Evolutionary conservation across 2,329 filamentous ascomycete species (phyloP).

Genomic region (Monilinia aucupariae): DNA sequence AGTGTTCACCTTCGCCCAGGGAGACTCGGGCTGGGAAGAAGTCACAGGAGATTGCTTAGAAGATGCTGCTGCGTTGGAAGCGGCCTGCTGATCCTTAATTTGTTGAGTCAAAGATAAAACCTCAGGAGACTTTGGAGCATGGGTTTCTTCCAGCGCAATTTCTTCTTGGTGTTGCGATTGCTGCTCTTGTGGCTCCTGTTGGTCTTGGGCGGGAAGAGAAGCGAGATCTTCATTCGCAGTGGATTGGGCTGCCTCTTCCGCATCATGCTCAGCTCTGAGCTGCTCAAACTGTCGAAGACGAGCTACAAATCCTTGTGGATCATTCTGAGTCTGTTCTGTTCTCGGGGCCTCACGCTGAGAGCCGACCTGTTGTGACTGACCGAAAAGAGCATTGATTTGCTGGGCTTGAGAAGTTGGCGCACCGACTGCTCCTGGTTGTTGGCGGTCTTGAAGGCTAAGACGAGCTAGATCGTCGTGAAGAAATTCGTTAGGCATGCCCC

Average conservation of each 20-base stretch:
- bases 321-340: conserved; percentile 58
- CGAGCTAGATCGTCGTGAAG: conserved; percentile 71
- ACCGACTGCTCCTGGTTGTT: conserved; percentile 25
- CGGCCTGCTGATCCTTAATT: conserved; percentile 62
- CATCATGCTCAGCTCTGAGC: conserved; percentile 67
- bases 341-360: conserved; percentile 48
- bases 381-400: conserved; percentile 32
- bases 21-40: conserved; percentile 41
- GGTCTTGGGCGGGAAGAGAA: conserved; percentile 27
- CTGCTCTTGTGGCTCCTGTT: conserved; percentile 22
- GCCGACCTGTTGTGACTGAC: conserved; percentile 26
- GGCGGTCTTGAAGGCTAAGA: conserved; percentile 47
- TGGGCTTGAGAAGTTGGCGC: conserved; percentile 29
- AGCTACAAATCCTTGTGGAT: conserved; percentile 51
- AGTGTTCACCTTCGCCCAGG: conserved; percentile 54
- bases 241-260: conserved; percentile 38
- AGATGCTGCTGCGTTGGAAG: conserved; percentile 37
- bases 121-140: conserved; percentile 38
- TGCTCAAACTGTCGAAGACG: conserved; percentile 80
- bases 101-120: conserved; percentile 73
- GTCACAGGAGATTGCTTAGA: conserved; percentile 52
- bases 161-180: conserved; percentile 16
- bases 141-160: conserved; percentile 20
- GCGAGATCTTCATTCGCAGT: conserved; percentile 31
- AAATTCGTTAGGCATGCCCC: conserved; percentile 44